These are phyloP conservation scores for Chimonanthus praecox DNA, from an alignment of 164 flowering plant species.

Conservation along the genomic window DNA sequence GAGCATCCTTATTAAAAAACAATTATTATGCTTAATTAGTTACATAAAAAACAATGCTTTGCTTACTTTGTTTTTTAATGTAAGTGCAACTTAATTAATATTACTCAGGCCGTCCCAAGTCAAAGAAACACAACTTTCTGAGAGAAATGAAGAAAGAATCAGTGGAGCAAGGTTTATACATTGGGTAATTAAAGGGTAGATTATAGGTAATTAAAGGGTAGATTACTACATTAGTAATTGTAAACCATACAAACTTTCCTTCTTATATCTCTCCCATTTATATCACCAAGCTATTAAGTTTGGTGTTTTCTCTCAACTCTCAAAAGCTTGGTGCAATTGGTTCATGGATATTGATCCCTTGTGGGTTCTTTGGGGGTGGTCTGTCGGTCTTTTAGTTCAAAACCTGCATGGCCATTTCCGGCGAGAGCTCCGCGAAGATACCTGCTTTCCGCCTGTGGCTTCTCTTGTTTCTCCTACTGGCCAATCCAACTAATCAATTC, in stretches of 20 bases:
- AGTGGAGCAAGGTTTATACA: no score
- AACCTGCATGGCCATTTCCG: constrained; percentile 59
- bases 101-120: constrained; percentile 29
- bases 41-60: constrained; percentile 24
- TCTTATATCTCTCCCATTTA: constrained; percentile 15
- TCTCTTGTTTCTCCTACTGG: constrained; percentile 32
- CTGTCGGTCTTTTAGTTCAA: constrained; percentile 22
- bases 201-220: no score
- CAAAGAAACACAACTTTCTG: constrained; percentile 19
- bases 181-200: no score
- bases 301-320: constrained; percentile 20
- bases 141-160: no score
- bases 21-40: no score
- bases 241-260: no score
- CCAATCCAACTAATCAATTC: constrained; percentile 24
- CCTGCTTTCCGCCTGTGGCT: constrained; percentile 26
- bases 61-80: constrained; percentile 23
- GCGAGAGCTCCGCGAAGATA: constrained; percentile 21
- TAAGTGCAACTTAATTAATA: neutral
- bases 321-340: constrained; percentile 34
- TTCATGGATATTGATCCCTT: constrained; percentile 86
- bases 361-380: constrained; percentile 69
- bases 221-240: no score
- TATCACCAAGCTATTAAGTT: constrained; percentile 12
- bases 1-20: no score